phyloP scores from a whole-genome alignment of 306 rosid genomes.

The Prunus campanulata region DNA sequence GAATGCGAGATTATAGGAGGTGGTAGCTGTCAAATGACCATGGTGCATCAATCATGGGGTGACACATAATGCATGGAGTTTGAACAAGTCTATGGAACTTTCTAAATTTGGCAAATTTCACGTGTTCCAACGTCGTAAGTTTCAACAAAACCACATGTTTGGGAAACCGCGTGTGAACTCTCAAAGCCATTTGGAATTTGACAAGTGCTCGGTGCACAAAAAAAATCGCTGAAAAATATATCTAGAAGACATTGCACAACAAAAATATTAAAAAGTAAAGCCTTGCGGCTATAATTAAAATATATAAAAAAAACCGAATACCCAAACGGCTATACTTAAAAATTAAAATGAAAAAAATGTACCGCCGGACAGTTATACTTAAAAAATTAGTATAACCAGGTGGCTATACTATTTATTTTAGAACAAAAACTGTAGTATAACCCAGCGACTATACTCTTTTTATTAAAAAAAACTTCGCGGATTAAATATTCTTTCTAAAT shows the following conservation, averaged over 20 bases:
- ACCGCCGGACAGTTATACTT: no score
- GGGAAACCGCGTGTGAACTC: background rate
- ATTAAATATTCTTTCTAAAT: no score
- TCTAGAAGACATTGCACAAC: background rate
- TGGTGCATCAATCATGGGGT: background rate
- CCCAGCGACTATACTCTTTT: no score
- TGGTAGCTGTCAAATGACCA: background rate
- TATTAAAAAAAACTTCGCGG: no score
- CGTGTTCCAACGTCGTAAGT: background rate
- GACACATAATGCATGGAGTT: background rate
- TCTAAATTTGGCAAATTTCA: background rate
- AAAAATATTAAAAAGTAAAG: no score
- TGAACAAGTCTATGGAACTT: slow-evolving; percentile 5
- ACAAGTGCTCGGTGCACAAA: background rate
- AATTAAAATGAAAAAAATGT: no score
- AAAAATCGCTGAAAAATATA: background rate
- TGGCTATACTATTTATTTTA: no score
- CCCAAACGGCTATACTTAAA: no score
- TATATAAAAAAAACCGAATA: no score
- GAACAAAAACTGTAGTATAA: no score
- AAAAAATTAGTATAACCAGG: no score
- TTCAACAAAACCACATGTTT: background rate
- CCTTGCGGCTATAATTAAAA: no score
- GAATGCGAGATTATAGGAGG: background rate
- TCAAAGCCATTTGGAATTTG: background rate